Base-by-base conservation (phyloP, 2,329 filamentous ascomycete species). In the Exophiala sp. region DNA sequence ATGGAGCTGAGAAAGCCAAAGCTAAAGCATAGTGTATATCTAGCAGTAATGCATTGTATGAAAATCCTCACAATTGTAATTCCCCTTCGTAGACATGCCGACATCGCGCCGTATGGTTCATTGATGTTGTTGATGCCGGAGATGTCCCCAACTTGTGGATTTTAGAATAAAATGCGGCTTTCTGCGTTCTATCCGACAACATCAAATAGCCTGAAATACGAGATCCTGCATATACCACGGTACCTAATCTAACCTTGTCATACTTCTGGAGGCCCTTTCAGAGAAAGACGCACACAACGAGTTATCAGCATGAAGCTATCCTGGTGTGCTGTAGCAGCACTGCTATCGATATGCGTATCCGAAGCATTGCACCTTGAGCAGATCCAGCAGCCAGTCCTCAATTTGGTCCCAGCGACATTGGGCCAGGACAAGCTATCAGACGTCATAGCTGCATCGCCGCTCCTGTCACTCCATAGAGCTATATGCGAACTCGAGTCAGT, bases 401-500 rank as follows among this genome's bases (percentile, higher is more conserved):
- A 32, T 2, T 20, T 42, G 16, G 34, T 43, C 18, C 18, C 42
- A n/a, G 24, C 12, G 16, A 2, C 12, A 38, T 21, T 32, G 20
- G 16, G 34, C 8, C 53, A 61, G 14, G 48, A 60, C 21, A 55
- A 62, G 41, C 47, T 72, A 8, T 65, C 71, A 4, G 60, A 69
- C 38, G 65, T 74, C 36, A 72, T 76, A 45, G 64, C 67, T n/a
- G 61, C 60, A 16, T 75, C 73, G 1, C 70, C 72, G 2, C 79
- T 96, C 1, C 78, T 95, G 40, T 78, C 79, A 14, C 79, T 95
- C 10, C 91, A 95, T 72, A 82, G 85, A 49, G 79, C 83, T 12
- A 82, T 96, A n/a, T 78, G 91, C 29, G 77, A 86, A 54, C 86
- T 86, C 41, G 78, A 86, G 46, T 95, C 89, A 0, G 80, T 90